A percentile compares a stretch with the other conserved stretches of the same genome.
Conservation (phyloP, 768 basidiomycete species). For the Mycena galopus region DNA sequence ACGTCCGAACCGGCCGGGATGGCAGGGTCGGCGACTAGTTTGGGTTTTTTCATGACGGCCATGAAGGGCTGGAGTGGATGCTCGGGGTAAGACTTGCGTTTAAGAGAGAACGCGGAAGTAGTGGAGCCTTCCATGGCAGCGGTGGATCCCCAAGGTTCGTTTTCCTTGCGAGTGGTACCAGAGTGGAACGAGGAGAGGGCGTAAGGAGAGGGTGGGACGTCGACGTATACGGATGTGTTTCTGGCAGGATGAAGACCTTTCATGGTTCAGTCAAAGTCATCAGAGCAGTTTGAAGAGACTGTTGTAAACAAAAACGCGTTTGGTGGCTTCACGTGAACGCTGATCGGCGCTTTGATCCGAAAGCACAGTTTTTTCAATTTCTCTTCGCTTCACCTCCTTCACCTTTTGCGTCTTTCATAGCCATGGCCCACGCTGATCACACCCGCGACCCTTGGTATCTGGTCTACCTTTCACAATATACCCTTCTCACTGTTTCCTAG, state of each 20-base stretch:
- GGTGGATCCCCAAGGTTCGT: conserved; percentile 50
- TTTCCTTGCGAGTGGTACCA: conserved; percentile 58
- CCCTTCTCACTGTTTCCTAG: conserved; percentile 54
- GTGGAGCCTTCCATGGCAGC: conserved; percentile 40
- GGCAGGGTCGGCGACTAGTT: conserved; percentile 34
- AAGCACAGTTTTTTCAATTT: not conserved
- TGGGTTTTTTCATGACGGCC: conserved; percentile 33
- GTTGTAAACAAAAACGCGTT: not conserved
- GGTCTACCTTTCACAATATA: not conserved
- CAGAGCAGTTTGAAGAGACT: not conserved
- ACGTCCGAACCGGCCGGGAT: conserved; percentile 32
- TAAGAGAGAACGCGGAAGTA: conserved; percentile 50
- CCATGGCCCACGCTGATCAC: conserved; percentile 92
- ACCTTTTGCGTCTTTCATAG: conserved; percentile 15
- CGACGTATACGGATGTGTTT: conserved; percentile 25
- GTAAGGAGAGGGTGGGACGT: conserved; percentile 23
- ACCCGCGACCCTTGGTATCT: conserved; percentile 92
- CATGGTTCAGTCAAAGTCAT: not conserved
- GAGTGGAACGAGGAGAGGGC: not conserved
- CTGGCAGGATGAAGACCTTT: not conserved
- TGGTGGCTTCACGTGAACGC: not conserved
- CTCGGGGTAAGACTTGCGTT: conserved; percentile 64
- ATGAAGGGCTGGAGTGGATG: conserved; percentile 40
- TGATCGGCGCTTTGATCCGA: not conserved
- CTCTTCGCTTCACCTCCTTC: conserved; percentile 13